These are phyloP conservation scores for Penicillium fuscoglaucum DNA, from an alignment of 2,329 filamentous ascomycete species.

Conservation along the genomic window DNA sequence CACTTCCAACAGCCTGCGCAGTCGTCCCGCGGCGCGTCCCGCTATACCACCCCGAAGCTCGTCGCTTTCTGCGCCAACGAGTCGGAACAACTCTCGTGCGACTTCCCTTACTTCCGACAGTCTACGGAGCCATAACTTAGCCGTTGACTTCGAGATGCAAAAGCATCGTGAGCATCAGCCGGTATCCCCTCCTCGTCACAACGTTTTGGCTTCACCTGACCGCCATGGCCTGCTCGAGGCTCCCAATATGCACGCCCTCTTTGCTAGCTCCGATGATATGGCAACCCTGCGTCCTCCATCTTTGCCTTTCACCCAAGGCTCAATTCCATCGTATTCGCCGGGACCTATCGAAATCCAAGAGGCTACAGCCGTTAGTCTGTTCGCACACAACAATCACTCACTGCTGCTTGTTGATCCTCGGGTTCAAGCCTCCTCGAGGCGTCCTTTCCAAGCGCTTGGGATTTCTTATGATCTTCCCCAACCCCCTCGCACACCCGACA, in stretches of 20 bases:
- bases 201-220: slow-evolving; percentile 19
- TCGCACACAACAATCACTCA: slow-evolving; percentile 64
- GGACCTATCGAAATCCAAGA: slow-evolving; percentile 59
- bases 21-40: slow-evolving; percentile 32
- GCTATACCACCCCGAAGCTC: slow-evolving; percentile 44
- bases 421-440: slow-evolving; percentile 33
- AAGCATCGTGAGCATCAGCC: slow-evolving; percentile 23
- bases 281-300: slow-evolving; percentile 49
- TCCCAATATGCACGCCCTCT: slow-evolving; percentile 40
- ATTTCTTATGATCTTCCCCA: slow-evolving; percentile 14
- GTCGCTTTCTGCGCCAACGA: slow-evolving; percentile 51
- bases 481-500: slow-evolving; percentile 31
- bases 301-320: slow-evolving; percentile 51
- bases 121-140: slow-evolving; percentile 36
- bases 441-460: slow-evolving; percentile 29
- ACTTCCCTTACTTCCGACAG: slow-evolving; percentile 49
- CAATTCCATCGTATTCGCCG: slow-evolving; percentile 51
- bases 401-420: slow-evolving; percentile 63
- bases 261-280: slow-evolving; percentile 40
- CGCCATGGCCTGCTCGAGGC: slow-evolving; percentile 26
- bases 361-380: slow-evolving; percentile 61
- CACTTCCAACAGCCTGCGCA: slow-evolving; percentile 45
- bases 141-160: slow-evolving; percentile 30
- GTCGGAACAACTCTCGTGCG: slow-evolving; percentile 45
- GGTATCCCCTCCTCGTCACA: slow-evolving; percentile 24